Conservation (phyloP, 148 eudicot species). For the Rhododendron molle region DNA sequence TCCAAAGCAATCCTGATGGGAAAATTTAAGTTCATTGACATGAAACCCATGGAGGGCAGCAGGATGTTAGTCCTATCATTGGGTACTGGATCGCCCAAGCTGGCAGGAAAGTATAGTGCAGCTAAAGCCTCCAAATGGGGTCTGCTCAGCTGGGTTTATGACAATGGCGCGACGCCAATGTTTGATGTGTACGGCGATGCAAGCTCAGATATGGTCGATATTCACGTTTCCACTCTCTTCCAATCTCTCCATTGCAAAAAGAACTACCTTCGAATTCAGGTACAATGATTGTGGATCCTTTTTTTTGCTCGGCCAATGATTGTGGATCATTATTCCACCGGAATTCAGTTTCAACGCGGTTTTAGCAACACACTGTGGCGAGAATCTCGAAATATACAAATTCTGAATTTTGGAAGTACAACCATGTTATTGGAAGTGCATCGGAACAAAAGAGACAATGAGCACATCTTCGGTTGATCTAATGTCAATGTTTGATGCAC, state of each 20-base stretch:
- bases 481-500: background rate
- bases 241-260: slow-evolving; percentile 12
- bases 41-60: slow-evolving; percentile 16
- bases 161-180: slow-evolving; percentile 22
- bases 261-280: slow-evolving; percentile 48
- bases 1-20: slow-evolving; percentile 20
- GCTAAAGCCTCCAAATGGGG: slow-evolving; percentile 30
- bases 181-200: slow-evolving; percentile 25
- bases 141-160: slow-evolving; percentile 20
- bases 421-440: background rate
- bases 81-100: slow-evolving; percentile 31
- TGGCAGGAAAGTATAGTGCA: slow-evolving; percentile 24
- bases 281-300: background rate
- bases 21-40: slow-evolving; percentile 15
- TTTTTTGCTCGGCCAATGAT: too few relatives aligned
- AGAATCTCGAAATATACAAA: background rate
- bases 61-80: slow-evolving; percentile 29
- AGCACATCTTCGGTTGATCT: background rate
- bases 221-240: slow-evolving; percentile 26
- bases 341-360: background rate
- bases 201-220: slow-evolving; percentile 39
- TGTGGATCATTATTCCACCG: background rate
- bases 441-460: background rate
- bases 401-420: background rate
- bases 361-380: background rate